These are phyloP conservation scores for Rosa rugosa DNA, from an alignment of 306 rosid genomes.

Conservation along the genomic window DNA sequence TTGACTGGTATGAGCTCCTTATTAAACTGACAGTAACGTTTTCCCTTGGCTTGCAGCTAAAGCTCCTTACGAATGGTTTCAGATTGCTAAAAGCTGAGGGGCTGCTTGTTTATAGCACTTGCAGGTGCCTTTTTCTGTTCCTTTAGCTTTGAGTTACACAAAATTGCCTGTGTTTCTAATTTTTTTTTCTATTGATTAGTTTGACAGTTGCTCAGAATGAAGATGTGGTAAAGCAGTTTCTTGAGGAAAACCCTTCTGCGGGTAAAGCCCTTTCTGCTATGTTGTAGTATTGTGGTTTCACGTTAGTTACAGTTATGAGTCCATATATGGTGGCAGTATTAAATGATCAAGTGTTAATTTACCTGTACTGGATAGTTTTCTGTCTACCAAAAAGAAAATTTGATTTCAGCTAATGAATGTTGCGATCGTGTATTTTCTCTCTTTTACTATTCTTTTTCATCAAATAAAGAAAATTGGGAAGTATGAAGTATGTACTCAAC, in stretches of 20 bases:
- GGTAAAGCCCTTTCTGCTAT: conserved; percentile 47
- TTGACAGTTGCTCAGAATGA: conserved; percentile 86
- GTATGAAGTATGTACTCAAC: no score
- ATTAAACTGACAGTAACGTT: neutral
- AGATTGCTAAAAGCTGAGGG: conserved; percentile 78
- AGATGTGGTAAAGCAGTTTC: conserved; percentile 80
- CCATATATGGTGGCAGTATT: neutral
- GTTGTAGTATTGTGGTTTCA: neutral
- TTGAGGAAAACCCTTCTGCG: conserved; percentile 63
- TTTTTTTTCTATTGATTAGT: conserved; percentile 40
- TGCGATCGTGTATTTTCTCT: no score
- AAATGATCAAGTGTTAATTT: neutral
- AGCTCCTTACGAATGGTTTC: conserved; percentile 84
- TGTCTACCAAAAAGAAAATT: no score
- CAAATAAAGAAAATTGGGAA: no score
- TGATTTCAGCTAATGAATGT: no score
- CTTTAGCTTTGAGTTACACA: neutral
- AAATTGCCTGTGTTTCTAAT: conserved; percentile 6
- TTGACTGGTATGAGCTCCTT: neutral
- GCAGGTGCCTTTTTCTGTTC: conserved; percentile 60
- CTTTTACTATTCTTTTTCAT: no score
- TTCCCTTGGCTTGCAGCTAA: conserved; percentile 54
- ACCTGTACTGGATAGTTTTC: no score
- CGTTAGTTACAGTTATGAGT: neutral
- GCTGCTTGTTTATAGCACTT: conserved; percentile 84